Evolutionary conservation across 495 filamentous ascomycete genomes (phyloP).

Genomic region (Articulospora tetracladia): DNA sequence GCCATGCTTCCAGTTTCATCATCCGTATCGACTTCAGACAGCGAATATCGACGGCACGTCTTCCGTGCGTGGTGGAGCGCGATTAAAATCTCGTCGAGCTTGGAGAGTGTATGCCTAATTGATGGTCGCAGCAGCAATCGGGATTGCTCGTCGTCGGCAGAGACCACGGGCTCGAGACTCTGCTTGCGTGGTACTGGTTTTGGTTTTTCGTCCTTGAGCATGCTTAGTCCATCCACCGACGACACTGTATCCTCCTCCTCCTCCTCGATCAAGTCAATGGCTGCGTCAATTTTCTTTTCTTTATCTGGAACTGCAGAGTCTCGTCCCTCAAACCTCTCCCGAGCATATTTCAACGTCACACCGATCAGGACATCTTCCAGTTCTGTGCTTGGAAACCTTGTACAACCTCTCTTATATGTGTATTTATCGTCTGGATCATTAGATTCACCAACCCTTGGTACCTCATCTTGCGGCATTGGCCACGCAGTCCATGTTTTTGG

Average conservation of each 20-base stretch:
- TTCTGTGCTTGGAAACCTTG: slow-evolving; percentile 46
- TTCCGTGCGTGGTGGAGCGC: slow-evolving; percentile 62
- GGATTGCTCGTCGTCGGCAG: slow-evolving; percentile 61
- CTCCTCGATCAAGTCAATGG: neutral
- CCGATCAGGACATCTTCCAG: slow-evolving; percentile 67
- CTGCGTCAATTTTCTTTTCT: neutral
- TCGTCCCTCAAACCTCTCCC: slow-evolving; percentile 50
- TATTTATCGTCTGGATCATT: slow-evolving; percentile 42
- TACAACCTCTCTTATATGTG: slow-evolving; percentile 39
- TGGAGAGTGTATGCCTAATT: slow-evolving; percentile 57
- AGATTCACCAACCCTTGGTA: slow-evolving; percentile 54
- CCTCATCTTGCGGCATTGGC: slow-evolving; percentile 58
- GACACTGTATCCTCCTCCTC: neutral
- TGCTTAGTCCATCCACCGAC: neutral
- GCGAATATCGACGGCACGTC: slow-evolving; percentile 33
- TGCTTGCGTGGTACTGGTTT: neutral
- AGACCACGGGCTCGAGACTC: slow-evolving; percentile 35
- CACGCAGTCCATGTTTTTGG: slow-evolving; percentile 70
- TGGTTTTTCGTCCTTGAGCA: neutral
- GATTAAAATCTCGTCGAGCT: slow-evolving; percentile 61
- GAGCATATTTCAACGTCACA: slow-evolving; percentile 56
- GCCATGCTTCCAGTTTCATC: slow-evolving; percentile 6
- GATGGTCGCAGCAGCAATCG: slow-evolving; percentile 57
- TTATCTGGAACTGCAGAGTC: slow-evolving; percentile 22
- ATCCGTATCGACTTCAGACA: slow-evolving; percentile 25